A percentile compares a stretch with the other conserved stretches of the same genome.
Evolutionary conservation across 2,329 filamentous ascomycete species (phyloP).

Genomic region (Pseudovirgaria hyperparasitica): DNA sequence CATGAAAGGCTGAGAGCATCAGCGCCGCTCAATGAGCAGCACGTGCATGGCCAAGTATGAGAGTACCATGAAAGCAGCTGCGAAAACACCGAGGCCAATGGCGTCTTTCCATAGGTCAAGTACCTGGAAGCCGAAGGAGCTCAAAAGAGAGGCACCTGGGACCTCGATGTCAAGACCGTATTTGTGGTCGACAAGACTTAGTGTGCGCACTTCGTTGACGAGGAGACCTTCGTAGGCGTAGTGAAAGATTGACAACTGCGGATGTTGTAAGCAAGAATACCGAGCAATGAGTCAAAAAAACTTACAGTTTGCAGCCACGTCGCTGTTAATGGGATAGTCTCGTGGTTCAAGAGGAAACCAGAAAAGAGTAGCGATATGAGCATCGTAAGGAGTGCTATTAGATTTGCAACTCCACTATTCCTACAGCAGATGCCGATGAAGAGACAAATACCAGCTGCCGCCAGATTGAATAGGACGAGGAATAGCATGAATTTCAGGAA

Average conservation of each 20-base stretch:
- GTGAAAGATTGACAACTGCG: conserved; percentile 83
- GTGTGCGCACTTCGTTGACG: conserved; percentile 87
- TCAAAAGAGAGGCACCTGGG: conserved; percentile 84
- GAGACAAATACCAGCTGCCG: conserved; percentile 82
- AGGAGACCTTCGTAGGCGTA: conserved; percentile 94
- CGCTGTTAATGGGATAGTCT: conserved; percentile 75
- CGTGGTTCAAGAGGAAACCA: conserved; percentile 84
- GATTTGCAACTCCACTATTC: conserved; percentile 79
- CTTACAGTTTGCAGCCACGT: conserved; percentile 76
- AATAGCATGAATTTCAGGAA: conserved; percentile 90
- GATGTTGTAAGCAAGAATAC: conserved; percentile 7
- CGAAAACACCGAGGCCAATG: conserved; percentile 69
- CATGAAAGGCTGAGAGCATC: conserved; percentile 9
- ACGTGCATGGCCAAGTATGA: conserved; percentile 92
- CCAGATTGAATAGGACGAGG: conserved; percentile 88
- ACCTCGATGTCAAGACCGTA: conserved; percentile 95
- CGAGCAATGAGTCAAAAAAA: conserved; percentile 8
- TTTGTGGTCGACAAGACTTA: conserved; percentile 85
- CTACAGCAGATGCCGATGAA: conserved; percentile 95
- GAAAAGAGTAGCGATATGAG: conserved; percentile 92
- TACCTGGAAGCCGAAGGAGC: conserved; percentile 88
- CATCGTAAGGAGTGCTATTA: conserved; percentile 94
- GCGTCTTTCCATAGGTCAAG: conserved; percentile 76
- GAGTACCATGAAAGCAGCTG: conserved; percentile 68
- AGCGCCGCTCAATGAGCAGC: conserved; percentile 79